phyloP scores from a whole-genome alignment of 306 rosid species.

The Sicyos baderoa region DNA sequence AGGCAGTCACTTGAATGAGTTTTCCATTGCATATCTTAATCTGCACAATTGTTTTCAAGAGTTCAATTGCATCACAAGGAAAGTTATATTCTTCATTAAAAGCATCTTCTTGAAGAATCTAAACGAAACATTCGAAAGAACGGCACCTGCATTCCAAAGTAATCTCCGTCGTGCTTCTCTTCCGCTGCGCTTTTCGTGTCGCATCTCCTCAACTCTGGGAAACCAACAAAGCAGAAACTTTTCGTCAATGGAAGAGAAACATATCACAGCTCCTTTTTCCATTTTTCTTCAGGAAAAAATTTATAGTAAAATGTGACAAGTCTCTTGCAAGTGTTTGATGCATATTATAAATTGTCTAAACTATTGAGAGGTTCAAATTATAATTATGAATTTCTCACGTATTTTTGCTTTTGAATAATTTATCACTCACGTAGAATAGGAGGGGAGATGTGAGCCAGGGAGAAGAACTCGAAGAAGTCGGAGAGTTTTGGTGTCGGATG shows the following conservation, averaged over 20 bases:
- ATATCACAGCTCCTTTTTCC: too few relatives aligned
- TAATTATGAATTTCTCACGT: too few relatives aligned
- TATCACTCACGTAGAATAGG: too few relatives aligned
- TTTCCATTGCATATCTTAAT: conserved; percentile 86
- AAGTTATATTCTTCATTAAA: neutral
- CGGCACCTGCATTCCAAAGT: conserved; percentile 69
- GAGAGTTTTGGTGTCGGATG: too few relatives aligned
- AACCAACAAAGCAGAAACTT: neutral
- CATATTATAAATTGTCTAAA: too few relatives aligned
- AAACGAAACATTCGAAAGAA: neutral
- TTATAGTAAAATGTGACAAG: too few relatives aligned
- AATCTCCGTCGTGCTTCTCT: conserved; percentile 42
- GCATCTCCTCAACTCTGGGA: conserved; percentile 57
- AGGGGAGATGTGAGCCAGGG: too few relatives aligned
- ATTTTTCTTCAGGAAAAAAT: too few relatives aligned
- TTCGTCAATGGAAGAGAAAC: neutral
- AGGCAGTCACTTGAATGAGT: conserved; percentile 65
- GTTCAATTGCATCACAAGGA: neutral
- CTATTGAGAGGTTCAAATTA: too few relatives aligned
- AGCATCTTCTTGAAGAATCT: neutral
- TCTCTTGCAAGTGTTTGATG: too few relatives aligned
- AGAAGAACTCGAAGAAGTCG: too few relatives aligned
- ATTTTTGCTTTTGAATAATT: too few relatives aligned
- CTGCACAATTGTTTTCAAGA: conserved; percentile 35
- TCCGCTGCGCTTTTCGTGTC: conserved; percentile 34